Evolutionary conservation across 2,329 filamentous ascomycete species (phyloP).

Genomic region (Stachybotrys chartarum): DNA sequence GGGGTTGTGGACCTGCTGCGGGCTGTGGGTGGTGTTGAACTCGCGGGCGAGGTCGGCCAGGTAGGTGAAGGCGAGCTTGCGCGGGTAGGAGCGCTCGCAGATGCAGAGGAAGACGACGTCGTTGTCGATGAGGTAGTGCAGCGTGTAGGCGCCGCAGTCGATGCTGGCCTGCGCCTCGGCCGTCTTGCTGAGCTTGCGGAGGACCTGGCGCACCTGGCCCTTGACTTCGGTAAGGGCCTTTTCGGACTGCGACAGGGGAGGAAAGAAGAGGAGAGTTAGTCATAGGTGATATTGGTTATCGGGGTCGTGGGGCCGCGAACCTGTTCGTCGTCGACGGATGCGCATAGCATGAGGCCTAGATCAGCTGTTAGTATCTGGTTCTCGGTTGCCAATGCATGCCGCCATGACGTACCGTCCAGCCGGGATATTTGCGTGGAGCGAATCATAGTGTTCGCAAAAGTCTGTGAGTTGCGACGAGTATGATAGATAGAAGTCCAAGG

Average conservation of each 20-base stretch:
- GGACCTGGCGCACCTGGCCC: constrained; percentile 80
- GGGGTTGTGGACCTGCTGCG: constrained; percentile 64
- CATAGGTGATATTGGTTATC: constrained; percentile 21
- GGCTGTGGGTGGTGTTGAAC: constrained; percentile 79
- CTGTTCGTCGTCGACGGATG: constrained; percentile 87
- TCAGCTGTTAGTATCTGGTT: constrained; percentile 9
- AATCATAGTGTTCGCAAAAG: constrained; percentile 53
- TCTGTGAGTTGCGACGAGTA: too few relatives aligned
- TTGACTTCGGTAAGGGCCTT: constrained; percentile 80
- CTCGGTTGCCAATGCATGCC: background rate
- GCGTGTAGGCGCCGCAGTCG: constrained; percentile 71
- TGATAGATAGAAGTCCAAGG: background rate
- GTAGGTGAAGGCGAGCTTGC: constrained; percentile 98
- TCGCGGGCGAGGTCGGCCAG: constrained; percentile 86
- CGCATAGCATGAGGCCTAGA: constrained; percentile 85
- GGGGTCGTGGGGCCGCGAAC: constrained; percentile 27
- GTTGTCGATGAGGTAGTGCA: constrained; percentile 84
- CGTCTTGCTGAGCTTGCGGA: constrained; percentile 81
- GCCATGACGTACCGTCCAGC: constrained; percentile 62
- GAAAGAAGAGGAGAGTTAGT: background rate
- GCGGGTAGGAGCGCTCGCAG: constrained; percentile 87
- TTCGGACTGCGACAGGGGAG: constrained; percentile 43
- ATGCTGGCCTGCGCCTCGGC: constrained; percentile 88
- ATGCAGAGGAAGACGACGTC: constrained; percentile 90
- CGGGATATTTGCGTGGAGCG: constrained; percentile 89